Evolutionary conservation across 2,329 filamentous ascomycete genomes (phyloP), one percentile per base, ranked within the genome.

Genomic region (Fusarium sarcochroum): DNA sequence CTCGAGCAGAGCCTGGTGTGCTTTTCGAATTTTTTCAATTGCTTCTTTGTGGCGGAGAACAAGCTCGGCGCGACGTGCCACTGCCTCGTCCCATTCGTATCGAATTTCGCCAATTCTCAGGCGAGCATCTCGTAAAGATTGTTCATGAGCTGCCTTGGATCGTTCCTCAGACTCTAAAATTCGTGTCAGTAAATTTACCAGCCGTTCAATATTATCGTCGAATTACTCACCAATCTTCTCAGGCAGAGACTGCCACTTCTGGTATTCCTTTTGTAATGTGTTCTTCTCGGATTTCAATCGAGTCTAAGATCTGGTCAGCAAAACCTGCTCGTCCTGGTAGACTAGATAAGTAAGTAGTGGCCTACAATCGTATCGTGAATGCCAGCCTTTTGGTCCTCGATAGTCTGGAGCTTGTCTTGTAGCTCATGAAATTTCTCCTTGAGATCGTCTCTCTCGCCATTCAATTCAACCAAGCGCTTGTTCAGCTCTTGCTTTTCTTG

Each of bases 221-320:
- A 25, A 4, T 27, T 53, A 74, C 87, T 76, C 83, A 90, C 91
- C 86, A 55, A 95, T 90, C 76, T 89, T 93, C 49, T 87, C 85
- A 0, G 91, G 92, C 10, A 97, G 82, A 20, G 86, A 86, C 54
- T 86, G 84, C 81, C 89, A 94, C 52, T 86, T 83, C 35, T 87
- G 89, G 25, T 87, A 82, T 34, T 89, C 89, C 58, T 82, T 87
- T 75, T 97, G 93, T 38, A 91, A 83, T 6, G 84, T 82, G 37
- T 80, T 85, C 79, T 97, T 96, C 66, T 93, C 87, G 0, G 78
- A 71, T 58, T 87, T 84, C 15, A 93, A 70, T 11, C 77, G 70
- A 6, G 80, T 75, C 86, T 90, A 59, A 18, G 21, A 45, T 41
- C 49, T 44, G 42, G 68, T 77, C 50, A 79, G 71, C 25, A 48